Evolutionary conservation across 305 asterid species (phyloP).

Genomic region (Fraxinus paxiana): DNA sequence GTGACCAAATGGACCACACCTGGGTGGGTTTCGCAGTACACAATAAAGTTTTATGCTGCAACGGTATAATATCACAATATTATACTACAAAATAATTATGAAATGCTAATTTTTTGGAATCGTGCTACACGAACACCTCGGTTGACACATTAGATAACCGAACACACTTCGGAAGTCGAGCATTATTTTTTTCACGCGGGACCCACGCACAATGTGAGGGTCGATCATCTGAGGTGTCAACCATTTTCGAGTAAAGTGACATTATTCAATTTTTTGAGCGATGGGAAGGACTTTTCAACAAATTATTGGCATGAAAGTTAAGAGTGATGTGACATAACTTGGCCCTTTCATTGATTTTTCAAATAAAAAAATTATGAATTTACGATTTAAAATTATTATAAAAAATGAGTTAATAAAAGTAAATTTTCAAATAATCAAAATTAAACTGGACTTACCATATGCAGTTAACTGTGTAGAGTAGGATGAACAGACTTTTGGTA

Average conservation of each 20-base stretch:
- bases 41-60: background rate
- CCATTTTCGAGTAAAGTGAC: no score
- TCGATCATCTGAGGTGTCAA: no score
- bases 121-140: no score
- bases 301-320: constrained; percentile 14
- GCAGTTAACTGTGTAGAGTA: constrained; percentile 66
- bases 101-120: background rate
- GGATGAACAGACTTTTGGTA: constrained; percentile 75
- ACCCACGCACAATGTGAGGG: no score
- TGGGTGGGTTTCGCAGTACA: background rate
- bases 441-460: constrained; percentile 41
- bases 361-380: no score
- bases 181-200: no score
- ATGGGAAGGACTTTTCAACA: background rate
- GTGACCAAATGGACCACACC: background rate
- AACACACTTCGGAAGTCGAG: no score
- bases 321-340: background rate
- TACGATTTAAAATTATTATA: no score
- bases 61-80: background rate
- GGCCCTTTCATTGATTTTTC: background rate
- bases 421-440: no score
- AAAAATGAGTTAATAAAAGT: no score
- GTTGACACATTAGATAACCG: no score
- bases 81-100: background rate
- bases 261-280: background rate